Percentiles rank a stretch among this genome's conserved stretches.
phyloP scores from a whole-genome alignment of 2,329 filamentous ascomycete species.

The Aspergillus fischeri region DNA sequence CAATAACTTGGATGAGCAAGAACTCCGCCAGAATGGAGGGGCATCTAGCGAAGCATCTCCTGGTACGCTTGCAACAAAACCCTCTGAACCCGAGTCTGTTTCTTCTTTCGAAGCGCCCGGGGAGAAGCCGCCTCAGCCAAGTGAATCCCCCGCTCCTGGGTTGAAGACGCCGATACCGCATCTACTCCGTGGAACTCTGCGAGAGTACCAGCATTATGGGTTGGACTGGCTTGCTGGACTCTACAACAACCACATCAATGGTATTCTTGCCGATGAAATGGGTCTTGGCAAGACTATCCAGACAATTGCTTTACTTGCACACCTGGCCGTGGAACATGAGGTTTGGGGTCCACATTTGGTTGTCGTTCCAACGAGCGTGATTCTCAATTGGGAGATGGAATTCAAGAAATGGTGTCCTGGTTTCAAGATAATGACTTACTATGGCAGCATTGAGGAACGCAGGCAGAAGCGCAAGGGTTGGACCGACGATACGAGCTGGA shows the following conservation, averaged over 20 bases:
- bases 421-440: slow-evolving; percentile 97
- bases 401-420: slow-evolving; percentile 98
- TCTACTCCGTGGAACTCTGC: slow-evolving; percentile 78
- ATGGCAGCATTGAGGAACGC: slow-evolving; percentile 88
- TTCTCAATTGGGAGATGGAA: slow-evolving; percentile 99
- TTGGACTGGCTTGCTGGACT: slow-evolving; percentile 93
- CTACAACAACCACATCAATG: slow-evolving; percentile 89
- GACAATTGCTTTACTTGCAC: slow-evolving; percentile 88
- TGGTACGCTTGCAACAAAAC: slow-evolving; percentile 41
- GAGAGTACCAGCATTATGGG: slow-evolving; percentile 96
- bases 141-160: slow-evolving; percentile 39
- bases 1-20: slow-evolving; percentile 13
- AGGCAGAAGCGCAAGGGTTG: slow-evolving; percentile 87
- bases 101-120: slow-evolving; percentile 36
- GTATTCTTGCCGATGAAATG: slow-evolving; percentile 97
- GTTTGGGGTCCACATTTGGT: slow-evolving; percentile 96
- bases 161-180: slow-evolving; percentile 71
- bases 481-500: slow-evolving; percentile 91
- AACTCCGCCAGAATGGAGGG: slow-evolving; percentile 26
- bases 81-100: slow-evolving; percentile 42
- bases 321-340: slow-evolving; percentile 82
- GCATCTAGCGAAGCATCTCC: slow-evolving; percentile 42
- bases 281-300: slow-evolving; percentile 97
- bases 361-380: slow-evolving; percentile 94
- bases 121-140: slow-evolving; percentile 33